A percentile compares a stretch with the other conserved stretches of the same genome.
These are phyloP conservation scores for Cercospora sp. DNA, from an alignment of 2,329 filamentous ascomycete species.

Conservation along the genomic window DNA sequence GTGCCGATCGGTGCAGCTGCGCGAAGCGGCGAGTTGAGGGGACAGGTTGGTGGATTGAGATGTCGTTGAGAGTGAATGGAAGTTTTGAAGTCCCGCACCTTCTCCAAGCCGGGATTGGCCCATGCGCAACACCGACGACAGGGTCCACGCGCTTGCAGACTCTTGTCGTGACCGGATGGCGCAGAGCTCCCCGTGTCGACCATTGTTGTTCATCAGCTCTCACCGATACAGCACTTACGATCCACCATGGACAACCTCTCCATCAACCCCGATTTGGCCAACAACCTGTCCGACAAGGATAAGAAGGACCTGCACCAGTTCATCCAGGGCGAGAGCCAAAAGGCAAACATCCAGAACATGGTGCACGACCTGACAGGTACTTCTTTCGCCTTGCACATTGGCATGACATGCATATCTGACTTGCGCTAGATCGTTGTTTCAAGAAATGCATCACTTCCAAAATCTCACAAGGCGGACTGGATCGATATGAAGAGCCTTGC, in stretches of 20 bases:
- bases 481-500: constrained; percentile 76
- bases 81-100: constrained; percentile 5
- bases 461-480: constrained; percentile 71
- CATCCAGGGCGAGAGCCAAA: constrained; percentile 80
- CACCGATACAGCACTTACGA: neutral
- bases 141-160: neutral
- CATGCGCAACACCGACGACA: neutral
- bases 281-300: constrained; percentile 34
- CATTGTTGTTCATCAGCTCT: neutral
- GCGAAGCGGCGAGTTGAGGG: neutral
- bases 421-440: constrained; percentile 63
- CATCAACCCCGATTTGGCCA: constrained; percentile 32
- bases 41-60: constrained; percentile 2
- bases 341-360: constrained; percentile 64
- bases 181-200: neutral
- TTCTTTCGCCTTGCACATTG: constrained; percentile 56
- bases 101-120: constrained; percentile 1
- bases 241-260: constrained; percentile 33
- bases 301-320: constrained; percentile 87
- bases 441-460: constrained; percentile 82
- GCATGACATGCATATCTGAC: constrained; percentile 41
- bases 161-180: neutral
- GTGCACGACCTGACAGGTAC: constrained; percentile 23
- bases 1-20: neutral
- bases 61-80: constrained; percentile 6